Base-by-base conservation (phyloP, 2,329 filamentous ascomycete genomes). In the Pseudogymnoascus sp. region DNA sequence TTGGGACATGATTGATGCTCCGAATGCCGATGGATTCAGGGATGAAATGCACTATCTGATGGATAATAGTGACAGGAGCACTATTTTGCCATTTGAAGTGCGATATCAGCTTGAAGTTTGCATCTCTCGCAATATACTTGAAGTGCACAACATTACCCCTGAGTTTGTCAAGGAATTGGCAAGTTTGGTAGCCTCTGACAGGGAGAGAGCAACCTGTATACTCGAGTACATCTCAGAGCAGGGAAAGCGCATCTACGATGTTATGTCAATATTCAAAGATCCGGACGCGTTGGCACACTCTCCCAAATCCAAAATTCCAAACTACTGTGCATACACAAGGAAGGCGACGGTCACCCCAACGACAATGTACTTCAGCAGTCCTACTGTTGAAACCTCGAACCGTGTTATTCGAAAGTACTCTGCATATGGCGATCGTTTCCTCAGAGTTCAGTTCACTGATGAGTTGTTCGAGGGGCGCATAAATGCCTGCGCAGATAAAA, bases 41-140 rank as follows among this genome's bases (percentile, higher is more conserved):
- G 37, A 62, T 12, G 64, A 66, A 59, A 14, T 70, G 30, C 59
- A 57, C n/a, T 65, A 36, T 62, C 67, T 61, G 59, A 64, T 20
- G 62, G 53, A 58, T 20, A 59, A 57, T 6, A 58, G 57, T 12
- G 47, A 53, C 15, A 53, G 59, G 76, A 22, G 73, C 74, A 28
- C 64, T 63, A 72, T 30, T 66, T 77, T 93, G 3, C 76, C 83
- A 0, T 97, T 91, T 64, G 75, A 84, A 0, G 83, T 96, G 1
- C 83, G 90, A 14, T 99, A 97, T 70, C 91, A 96, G 71, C 81
- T 99, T 0, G 93, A 99, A 72, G 92, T 91, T 0, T 97, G 93
- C 70, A 80, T 97, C n/a, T 96, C 92, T 0, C 83, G 88, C 28
- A 85, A 86, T 0, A 78, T 85, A 22, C 75, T 99, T 11, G 87